phyloP scores from a whole-genome alignment of 768 basidiomycete genomes.

The Panaeolus cyanescens region DNA sequence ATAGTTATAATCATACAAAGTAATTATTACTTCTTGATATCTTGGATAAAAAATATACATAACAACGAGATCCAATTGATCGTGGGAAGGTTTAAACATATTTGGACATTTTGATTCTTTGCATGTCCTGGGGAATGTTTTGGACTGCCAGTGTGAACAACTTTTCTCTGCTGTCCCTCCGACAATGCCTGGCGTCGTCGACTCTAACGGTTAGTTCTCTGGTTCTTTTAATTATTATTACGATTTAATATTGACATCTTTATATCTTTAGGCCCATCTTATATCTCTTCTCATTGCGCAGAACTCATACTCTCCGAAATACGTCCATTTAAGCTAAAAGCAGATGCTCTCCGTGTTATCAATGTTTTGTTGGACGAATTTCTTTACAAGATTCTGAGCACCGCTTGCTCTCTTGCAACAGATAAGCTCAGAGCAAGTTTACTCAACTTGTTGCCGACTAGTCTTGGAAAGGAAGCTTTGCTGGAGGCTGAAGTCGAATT shows the following conservation, averaged over 20 bases:
- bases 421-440: conserved; percentile 74
- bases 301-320: conserved; percentile 93
- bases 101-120: background rate
- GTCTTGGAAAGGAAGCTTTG: conserved; percentile 88
- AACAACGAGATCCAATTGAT: background rate
- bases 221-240: conserved; percentile 8
- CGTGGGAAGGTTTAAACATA: conserved; percentile 2
- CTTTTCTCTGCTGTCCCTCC: conserved; percentile 24
- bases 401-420: conserved; percentile 69
- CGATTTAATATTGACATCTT: conserved; percentile 10
- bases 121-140: conserved; percentile 19
- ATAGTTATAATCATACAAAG: background rate
- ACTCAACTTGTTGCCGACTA: conserved; percentile 72
- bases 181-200: conserved; percentile 47
- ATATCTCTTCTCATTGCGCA: conserved; percentile 82
- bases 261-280: conserved; percentile 55
- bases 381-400: conserved; percentile 68
- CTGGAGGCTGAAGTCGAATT: conserved; percentile 93
- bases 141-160: conserved; percentile 10
- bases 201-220: conserved; percentile 41
- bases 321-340: conserved; percentile 83
- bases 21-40: background rate
- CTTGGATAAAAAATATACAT: background rate
- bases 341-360: conserved; percentile 75
- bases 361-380: conserved; percentile 87